phyloP scores from a whole-genome alignment of 2,329 filamentous ascomycete species.

The Fusarium oligoseptatum region DNA sequence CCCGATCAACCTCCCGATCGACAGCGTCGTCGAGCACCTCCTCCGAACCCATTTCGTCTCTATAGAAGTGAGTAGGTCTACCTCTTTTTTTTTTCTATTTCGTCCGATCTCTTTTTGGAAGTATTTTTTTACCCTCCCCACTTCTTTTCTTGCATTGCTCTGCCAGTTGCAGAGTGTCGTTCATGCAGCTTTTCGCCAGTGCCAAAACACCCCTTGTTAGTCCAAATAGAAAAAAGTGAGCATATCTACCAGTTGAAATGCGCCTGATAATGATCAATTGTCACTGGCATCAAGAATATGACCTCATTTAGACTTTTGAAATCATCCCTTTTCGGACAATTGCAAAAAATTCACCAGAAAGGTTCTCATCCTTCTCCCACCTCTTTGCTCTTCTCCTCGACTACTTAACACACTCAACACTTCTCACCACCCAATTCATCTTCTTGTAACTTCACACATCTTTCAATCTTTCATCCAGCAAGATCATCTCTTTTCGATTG shows the following conservation, averaged over 20 bases:
- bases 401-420: neutral
- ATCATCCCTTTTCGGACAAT: neutral
- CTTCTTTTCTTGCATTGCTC: conserved; percentile 1
- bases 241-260: neutral
- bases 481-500: neutral
- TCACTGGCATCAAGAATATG: neutral
- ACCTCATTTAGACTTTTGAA: neutral
- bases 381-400: neutral
- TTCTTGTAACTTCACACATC: neutral
- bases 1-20: conserved; percentile 45
- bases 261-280: neutral
- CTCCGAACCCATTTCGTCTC: conserved; percentile 54
- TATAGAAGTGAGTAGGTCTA: conserved; percentile 52
- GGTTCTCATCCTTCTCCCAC: conserved; percentile 6
- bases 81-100: neutral
- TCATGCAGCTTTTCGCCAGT: conserved; percentile 20
- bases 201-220: conserved; percentile 17
- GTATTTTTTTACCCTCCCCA: neutral
- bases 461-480: neutral
- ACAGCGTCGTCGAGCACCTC: conserved; percentile 45
- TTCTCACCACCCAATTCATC: neutral
- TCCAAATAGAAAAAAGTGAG: neutral
- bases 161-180: conserved; percentile 9
- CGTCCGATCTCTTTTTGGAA: neutral
- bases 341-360: neutral